These are phyloP conservation scores for Collybia sordida DNA, from an alignment of 768 basidiomycete genomes.

Conservation along the genomic window DNA sequence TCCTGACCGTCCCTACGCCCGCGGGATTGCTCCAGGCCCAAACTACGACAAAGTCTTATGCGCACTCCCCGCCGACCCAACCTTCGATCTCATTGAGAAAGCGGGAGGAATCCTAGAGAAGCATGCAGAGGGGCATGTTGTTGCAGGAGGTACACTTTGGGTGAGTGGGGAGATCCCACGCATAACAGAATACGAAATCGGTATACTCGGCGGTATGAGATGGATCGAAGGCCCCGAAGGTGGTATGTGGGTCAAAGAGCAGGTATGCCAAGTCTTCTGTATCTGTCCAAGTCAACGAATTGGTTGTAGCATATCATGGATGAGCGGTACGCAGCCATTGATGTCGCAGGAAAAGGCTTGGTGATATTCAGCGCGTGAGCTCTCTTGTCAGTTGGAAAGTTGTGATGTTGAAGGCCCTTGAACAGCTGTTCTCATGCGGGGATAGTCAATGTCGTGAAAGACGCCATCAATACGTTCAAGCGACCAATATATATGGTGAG, in stretches of 20 bases:
- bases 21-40: slow-evolving; percentile 73
- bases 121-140: slow-evolving; percentile 59
- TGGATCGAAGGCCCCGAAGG: slow-evolving; percentile 45
- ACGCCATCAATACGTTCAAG: slow-evolving; percentile 59
- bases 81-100: slow-evolving; percentile 60
- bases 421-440: slow-evolving; percentile 67
- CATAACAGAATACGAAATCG: slow-evolving; percentile 64
- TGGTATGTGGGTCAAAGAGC: slow-evolving; percentile 53
- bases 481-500: slow-evolving; percentile 77
- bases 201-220: slow-evolving; percentile 64
- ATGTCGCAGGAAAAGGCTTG: slow-evolving; percentile 80
- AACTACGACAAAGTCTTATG: slow-evolving; percentile 54
- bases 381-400: not conserved
- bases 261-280: slow-evolving; percentile 33
- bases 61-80: slow-evolving; percentile 68
- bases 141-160: slow-evolving; percentile 64
- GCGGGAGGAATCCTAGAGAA: slow-evolving; percentile 57
- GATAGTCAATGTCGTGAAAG: slow-evolving; percentile 78
- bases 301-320: slow-evolving; percentile 71
- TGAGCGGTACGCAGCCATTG: slow-evolving; percentile 75
- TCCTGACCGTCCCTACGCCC: slow-evolving; percentile 68
- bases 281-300: not conserved
- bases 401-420: not conserved
- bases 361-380: slow-evolving; percentile 83
- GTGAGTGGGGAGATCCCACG: slow-evolving; percentile 83